Evolutionary conservation across 2,329 filamentous ascomycete genomes (phyloP).

Genomic region (Chrysosporium keratinophilum): DNA sequence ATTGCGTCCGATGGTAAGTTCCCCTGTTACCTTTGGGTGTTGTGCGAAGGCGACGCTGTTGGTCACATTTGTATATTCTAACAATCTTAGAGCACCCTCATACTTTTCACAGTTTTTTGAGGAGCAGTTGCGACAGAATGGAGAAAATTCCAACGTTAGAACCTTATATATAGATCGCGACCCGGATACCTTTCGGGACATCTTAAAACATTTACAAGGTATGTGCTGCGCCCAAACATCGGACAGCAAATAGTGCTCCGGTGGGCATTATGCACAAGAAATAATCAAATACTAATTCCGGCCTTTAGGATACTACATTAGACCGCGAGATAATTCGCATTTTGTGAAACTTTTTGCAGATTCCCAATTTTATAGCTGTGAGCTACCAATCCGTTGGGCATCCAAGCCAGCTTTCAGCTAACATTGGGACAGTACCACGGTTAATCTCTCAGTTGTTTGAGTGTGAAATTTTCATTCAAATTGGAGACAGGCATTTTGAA

Average conservation of each 20-base stretch:
- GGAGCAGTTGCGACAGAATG: conserved; percentile 61
- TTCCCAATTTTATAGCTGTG: conserved; percentile 84
- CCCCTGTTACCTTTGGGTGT: not conserved
- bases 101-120: conserved; percentile 94
- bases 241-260: not conserved
- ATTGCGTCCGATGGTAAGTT: conserved; percentile 62
- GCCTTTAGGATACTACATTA: conserved; percentile 62
- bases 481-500: conserved; percentile 77
- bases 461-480: conserved; percentile 82
- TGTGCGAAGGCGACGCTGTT: not conserved
- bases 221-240: not conserved
- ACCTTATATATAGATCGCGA: conserved; percentile 95
- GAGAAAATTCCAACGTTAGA: conserved; percentile 52
- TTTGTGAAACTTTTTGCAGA: conserved; percentile 91
- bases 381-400: not conserved
- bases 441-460: conserved; percentile 85
- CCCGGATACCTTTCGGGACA: conserved; percentile 77
- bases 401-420: not conserved
- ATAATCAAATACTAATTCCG: not conserved
- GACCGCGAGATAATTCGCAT: conserved; percentile 69
- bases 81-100: conserved; percentile 65
- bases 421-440: conserved; percentile 57
- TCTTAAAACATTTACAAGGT: conserved; percentile 78
- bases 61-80: conserved; percentile 26
- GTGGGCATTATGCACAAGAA: not conserved